Conservation (phyloP, 345 rosid species). For the Eucalyptus urophylla region DNA sequence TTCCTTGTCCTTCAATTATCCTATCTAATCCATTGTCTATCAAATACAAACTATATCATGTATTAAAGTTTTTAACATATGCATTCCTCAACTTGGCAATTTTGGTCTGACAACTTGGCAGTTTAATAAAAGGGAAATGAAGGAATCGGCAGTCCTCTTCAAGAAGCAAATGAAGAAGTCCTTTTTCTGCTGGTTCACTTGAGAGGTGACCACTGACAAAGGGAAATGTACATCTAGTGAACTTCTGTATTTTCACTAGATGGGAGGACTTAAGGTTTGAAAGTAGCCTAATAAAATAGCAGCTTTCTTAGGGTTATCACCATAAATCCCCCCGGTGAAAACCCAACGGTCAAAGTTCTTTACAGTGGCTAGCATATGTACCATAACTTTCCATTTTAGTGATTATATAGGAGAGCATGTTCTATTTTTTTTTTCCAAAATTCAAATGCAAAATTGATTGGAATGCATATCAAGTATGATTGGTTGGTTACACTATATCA, state of each 20-base stretch:
- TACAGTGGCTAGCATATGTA: accelerated
- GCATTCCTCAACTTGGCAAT: background rate
- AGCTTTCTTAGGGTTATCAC: accelerated
- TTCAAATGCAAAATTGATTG: accelerated
- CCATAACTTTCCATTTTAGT: background rate
- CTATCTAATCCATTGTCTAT: no score
- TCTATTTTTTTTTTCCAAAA: accelerated
- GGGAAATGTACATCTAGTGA: background rate
- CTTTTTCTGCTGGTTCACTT: background rate
- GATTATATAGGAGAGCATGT: accelerated
- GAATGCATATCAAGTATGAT: accelerated
- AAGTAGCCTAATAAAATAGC: background rate
- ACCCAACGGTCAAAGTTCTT: accelerated
- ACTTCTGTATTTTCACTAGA: accelerated
- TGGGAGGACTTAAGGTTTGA: background rate
- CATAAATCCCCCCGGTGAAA: background rate
- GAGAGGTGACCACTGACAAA: background rate
- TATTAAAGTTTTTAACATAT: no score
- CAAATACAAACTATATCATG: no score
- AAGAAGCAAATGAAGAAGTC: background rate
- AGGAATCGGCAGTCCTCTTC: accelerated
- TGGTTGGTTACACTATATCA: accelerated
- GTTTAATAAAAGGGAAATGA: background rate
- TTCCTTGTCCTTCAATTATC: no score
- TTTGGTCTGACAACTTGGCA: background rate